Evolutionary conservation across 768 basidiomycete species (phyloP).

Genomic region (Lentinula guzmanii): DNA sequence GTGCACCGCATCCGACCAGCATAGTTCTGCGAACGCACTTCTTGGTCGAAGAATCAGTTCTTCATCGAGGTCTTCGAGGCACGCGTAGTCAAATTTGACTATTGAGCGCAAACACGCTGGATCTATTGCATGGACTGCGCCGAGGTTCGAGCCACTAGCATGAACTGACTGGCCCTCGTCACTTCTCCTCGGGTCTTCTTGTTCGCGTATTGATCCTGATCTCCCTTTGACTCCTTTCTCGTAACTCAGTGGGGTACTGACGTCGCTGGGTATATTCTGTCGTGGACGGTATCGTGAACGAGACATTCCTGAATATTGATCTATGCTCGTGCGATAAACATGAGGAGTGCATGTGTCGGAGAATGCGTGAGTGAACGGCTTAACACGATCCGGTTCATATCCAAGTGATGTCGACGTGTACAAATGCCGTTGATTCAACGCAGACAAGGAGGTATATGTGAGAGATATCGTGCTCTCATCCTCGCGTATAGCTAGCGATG

Average conservation of each 20-base stretch:
- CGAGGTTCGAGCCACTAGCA: background rate
- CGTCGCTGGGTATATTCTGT: slow-evolving; percentile 3
- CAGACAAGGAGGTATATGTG: background rate
- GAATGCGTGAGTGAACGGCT: background rate
- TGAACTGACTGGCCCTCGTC: background rate
- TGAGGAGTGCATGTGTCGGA: background rate
- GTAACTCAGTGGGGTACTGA: background rate
- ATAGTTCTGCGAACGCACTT: slow-evolving; percentile 36
- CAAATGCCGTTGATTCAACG: background rate
- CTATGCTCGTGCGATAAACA: background rate
- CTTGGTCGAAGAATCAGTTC: slow-evolving; percentile 33
- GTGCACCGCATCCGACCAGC: slow-evolving; percentile 33
- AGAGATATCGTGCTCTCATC: background rate
- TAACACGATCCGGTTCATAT: background rate
- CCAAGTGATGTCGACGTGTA: background rate
- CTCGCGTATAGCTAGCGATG: background rate
- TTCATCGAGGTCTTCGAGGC: slow-evolving; percentile 35
- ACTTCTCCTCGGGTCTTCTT: background rate
- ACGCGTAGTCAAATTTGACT: slow-evolving; percentile 32
- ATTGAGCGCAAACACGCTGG: slow-evolving; percentile 11
- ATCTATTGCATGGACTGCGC: slow-evolving; percentile 5
- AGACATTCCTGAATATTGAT: background rate
- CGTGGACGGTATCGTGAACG: background rate
- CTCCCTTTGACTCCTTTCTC: background rate
- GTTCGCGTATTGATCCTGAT: background rate